These are phyloP conservation scores for Hanseniaspora occidentalis DNA, from an alignment of 805 yeast species.

Conservation along the genomic window DNA sequence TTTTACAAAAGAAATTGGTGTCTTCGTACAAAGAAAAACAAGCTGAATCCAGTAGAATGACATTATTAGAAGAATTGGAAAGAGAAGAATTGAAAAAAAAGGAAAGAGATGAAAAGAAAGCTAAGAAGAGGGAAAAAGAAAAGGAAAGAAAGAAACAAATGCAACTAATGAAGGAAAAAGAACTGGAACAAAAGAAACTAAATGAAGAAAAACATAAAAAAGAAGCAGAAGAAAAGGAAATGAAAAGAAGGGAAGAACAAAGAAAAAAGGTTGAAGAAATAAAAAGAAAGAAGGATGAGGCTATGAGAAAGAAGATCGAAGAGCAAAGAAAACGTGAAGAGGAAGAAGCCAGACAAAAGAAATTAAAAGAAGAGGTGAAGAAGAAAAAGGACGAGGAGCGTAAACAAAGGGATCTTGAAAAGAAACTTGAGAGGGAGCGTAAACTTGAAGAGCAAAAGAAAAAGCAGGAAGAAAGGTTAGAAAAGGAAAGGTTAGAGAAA, in stretches of 20 bases:
- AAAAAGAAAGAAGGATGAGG: conserved; percentile 18
- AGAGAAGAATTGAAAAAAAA: conserved; percentile 44
- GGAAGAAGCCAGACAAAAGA: conserved; percentile 29
- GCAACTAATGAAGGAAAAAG: conserved; percentile 28
- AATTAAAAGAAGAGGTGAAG: conserved; percentile 29
- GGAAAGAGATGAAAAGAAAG: conserved; percentile 26
- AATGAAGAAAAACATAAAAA: conserved; percentile 29
- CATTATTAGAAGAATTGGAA: conserved; percentile 54
- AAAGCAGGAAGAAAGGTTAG: conserved; percentile 13
- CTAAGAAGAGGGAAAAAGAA: conserved; percentile 29
- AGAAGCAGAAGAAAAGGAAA: conserved; percentile 26
- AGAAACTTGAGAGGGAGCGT: conserved; percentile 5
- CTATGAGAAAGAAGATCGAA: conserved; percentile 24
- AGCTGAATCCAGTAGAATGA: conserved; percentile 59
- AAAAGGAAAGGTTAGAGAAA: conserved; percentile 24
- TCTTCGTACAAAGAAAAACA: conserved; percentile 68
- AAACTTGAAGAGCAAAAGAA: conserved; percentile 14
- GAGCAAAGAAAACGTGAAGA: conserved; percentile 25
- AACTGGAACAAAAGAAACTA: conserved; percentile 28
- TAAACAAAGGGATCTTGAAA: conserved; percentile 21
- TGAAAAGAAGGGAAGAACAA: conserved; percentile 19
- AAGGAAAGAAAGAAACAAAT: conserved; percentile 27
- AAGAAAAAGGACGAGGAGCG: conserved; percentile 26
- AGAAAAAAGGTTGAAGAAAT: conserved; percentile 18
- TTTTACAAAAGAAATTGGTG: conserved; percentile 61